phyloP scores from a whole-genome alignment of 495 filamentous ascomycete genomes.

The Neurospora intermedia region DNA sequence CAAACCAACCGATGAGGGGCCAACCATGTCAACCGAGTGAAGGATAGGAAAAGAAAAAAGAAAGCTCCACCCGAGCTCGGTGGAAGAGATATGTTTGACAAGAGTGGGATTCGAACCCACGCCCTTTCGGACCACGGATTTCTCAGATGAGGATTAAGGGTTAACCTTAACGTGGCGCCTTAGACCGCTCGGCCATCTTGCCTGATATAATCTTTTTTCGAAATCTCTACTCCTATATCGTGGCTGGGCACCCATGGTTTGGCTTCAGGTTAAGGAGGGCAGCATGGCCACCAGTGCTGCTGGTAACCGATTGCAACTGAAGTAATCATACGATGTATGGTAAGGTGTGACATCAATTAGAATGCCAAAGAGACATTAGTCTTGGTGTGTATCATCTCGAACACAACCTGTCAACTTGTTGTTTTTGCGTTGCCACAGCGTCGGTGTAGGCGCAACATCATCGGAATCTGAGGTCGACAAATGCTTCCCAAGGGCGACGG shows the following conservation, averaged over 20 bases:
- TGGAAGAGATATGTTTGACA: slow-evolving; percentile 3
- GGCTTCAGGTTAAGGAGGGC: not conserved
- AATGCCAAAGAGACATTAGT: not conserved
- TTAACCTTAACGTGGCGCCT: not conserved
- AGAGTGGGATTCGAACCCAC: slow-evolving; percentile 30
- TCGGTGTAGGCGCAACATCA: not conserved
- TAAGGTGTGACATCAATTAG: too few relatives aligned
- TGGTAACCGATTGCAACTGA: not conserved
- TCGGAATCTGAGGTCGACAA: not conserved
- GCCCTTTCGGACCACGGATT: slow-evolving; percentile 23
- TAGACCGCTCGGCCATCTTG: not conserved
- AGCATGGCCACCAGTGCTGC: not conserved
- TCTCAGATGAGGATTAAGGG: not conserved
- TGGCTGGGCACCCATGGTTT: not conserved
- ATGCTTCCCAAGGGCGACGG: not conserved
- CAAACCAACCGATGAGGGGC: not conserved
- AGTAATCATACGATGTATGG: too few relatives aligned
- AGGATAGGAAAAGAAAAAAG: not conserved
- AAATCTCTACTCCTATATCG: not conserved
- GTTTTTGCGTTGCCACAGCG: not conserved
- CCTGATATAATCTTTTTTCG: not conserved
- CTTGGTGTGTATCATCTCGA: not conserved
- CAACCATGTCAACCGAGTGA: too few relatives aligned
- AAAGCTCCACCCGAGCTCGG: not conserved
- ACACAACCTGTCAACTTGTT: not conserved